Base-by-base conservation (phyloP, 1,284 basidiomycete species). In the Wolfiporia cocos region DNA sequence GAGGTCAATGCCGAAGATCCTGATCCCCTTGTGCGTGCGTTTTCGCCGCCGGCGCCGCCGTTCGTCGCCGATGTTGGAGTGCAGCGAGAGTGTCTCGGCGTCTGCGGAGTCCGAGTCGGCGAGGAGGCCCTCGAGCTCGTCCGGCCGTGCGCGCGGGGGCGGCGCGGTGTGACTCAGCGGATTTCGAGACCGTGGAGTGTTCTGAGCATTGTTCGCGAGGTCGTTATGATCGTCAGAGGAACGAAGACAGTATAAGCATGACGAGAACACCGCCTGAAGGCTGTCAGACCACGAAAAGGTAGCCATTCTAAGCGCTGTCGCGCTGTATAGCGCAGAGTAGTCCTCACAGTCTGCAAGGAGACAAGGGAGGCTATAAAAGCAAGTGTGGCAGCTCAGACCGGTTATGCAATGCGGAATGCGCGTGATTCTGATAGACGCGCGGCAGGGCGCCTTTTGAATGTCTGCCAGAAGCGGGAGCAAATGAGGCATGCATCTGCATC, bases 231-330 rank as follows among this genome's bases (percentile, higher is more conserved):
- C 31, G 45, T 57, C 61, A 35, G 48, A 49, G 23, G 56, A 39
- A 32, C 54, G 41, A 51, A 85, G 65, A 57, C 81, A 85, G 44
- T 76, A 67, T 4, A 82, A 63, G 56, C 81, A 85, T 18, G 78
- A 69, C 38, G 68, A 63, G 43, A 81, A 55, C 17, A 72, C 73
- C 37, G 80, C 75, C 28, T 73, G 70, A 40, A 80, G 37, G 35
- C 62, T 69, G 53, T 85, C 81, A 14, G 71, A 68, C 73, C 76
- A 83, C 14, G 81, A 81, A 57, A 83, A 82, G 47, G n/a, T n/a
- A n/a, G n/a, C n/a, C n/a, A n/a, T n/a, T n/a, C n/a, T n/a, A n/a
- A n/a, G n/a, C n/a, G n/a, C n/a, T n/a, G n/a, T n/a, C n/a, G n/a
- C n/a, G n/a, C n/a, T n/a, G n/a, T n/a, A n/a, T n/a, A n/a, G n/a